These are phyloP conservation scores for Lasiodiplodia theobromae DNA, from an alignment of 2,329 filamentous ascomycete species.

Conservation along the genomic window DNA sequence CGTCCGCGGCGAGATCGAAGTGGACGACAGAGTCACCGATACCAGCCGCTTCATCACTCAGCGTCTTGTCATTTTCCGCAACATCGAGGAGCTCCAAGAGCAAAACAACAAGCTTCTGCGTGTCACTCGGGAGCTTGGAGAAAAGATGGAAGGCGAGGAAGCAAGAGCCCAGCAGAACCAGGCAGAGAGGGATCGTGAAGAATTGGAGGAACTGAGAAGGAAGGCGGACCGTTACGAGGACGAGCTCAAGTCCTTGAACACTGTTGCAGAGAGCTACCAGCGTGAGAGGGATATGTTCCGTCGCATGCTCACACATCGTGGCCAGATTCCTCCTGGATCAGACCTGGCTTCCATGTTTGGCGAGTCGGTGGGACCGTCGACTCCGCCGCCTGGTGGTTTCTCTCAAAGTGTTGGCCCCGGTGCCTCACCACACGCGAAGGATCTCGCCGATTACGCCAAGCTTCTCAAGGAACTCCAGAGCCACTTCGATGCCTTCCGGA, in stretches of 20 bases:
- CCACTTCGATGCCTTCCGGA: conserved; percentile 88
- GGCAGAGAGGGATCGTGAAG: conserved; percentile 66
- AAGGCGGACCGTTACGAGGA: conserved; percentile 82
- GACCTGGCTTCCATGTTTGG: conserved; percentile 75
- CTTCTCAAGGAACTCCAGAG: conserved; percentile 86
- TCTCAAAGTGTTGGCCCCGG: conserved; percentile 40
- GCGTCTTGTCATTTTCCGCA: conserved; percentile 87
- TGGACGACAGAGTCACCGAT: conserved; percentile 75
- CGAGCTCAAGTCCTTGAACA: conserved; percentile 80
- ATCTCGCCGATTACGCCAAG: conserved; percentile 75
- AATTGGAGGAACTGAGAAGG: conserved; percentile 75
- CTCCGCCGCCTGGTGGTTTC: conserved; percentile 51
- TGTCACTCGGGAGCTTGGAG: conserved; percentile 82
- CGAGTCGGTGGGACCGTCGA: conserved; percentile 70
- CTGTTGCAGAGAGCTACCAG: conserved; percentile 89
- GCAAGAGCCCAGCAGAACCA: conserved; percentile 67
- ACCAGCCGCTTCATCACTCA: conserved; percentile 90
- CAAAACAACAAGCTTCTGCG: conserved; percentile 87
- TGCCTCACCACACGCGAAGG: conserved; percentile 57
- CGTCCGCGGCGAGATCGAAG: conserved; percentile 73
- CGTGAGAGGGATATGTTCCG: conserved; percentile 98
- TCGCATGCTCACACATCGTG: conserved; percentile 83
- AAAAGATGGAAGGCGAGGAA: conserved; percentile 90
- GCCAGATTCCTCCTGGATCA: conserved; percentile 63
- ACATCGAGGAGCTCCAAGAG: conserved; percentile 81